Evolutionary conservation across 1,284 basidiomycete species (phyloP).

Genomic region (Hemileia vastatrix): DNA sequence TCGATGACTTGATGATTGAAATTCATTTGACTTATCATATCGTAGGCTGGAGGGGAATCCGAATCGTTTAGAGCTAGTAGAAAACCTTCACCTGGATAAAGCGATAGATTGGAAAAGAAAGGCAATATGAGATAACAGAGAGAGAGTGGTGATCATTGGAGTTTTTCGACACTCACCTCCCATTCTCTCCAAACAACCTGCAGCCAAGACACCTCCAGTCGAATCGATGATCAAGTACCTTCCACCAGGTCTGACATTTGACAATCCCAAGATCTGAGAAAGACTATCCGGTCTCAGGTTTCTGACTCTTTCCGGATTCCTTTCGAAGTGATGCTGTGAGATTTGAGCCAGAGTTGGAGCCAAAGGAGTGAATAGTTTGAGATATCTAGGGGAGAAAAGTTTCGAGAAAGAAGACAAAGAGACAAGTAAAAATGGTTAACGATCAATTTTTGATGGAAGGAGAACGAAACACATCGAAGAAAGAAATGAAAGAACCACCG

Average conservation of each 20-base stretch:
- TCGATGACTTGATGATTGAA: constrained; percentile 57
- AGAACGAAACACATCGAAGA: background rate
- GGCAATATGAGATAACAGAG: constrained; percentile 1
- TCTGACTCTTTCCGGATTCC: constrained; percentile 58
- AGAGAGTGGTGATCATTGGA: background rate
- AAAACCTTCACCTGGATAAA: constrained; percentile 59
- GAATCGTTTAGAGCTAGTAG: constrained; percentile 76
- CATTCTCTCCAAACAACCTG: constrained; percentile 73
- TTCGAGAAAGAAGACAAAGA: background rate
- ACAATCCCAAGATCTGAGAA: constrained; percentile 73
- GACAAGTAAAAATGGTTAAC: background rate
- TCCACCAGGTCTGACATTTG: constrained; percentile 73
- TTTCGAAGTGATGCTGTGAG: constrained; percentile 74
- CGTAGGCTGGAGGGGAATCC: constrained; percentile 86
- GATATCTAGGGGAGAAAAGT: constrained; percentile 54
- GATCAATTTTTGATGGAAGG: background rate
- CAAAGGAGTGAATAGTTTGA: constrained; percentile 75
- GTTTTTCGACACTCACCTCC: constrained; percentile 54
- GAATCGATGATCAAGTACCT: constrained; percentile 84
- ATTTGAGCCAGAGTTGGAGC: constrained; percentile 81
- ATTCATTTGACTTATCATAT: constrained; percentile 75
- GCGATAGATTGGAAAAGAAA: constrained; percentile 13
- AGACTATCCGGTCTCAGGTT: constrained; percentile 78
- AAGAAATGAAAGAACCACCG: background rate
- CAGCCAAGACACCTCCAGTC: constrained; percentile 69